A percentile compares a stretch with the other conserved stretches of the same genome.
phyloP scores from a whole-genome alignment of 2,329 filamentous ascomycete species.

The Colletotrichum tamarilloi region DNA sequence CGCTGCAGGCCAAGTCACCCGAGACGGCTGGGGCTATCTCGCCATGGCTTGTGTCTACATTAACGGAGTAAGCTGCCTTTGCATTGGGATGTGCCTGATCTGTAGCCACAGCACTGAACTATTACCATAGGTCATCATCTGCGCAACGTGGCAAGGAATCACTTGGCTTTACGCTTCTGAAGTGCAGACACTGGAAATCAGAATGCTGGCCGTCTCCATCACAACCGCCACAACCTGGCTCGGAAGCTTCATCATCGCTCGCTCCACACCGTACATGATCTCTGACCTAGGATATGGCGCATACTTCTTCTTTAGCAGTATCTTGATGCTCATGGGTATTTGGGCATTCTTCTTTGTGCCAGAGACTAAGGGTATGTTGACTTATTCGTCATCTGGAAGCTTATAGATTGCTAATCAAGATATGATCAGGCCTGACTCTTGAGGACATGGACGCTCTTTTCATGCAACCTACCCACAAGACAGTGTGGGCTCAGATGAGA shows the following conservation, averaged over 20 bases:
- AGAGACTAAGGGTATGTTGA: conserved; percentile 57
- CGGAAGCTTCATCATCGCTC: conserved; percentile 52
- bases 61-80: conserved; percentile 43
- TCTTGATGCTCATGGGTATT: conserved; percentile 56
- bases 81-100: too few relatives aligned
- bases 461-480: conserved; percentile 44
- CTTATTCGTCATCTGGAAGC: background rate
- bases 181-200: conserved; percentile 55
- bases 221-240: conserved; percentile 52
- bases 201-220: conserved; percentile 48
- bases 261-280: conserved; percentile 54
- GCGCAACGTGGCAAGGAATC: conserved; percentile 54
- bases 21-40: conserved; percentile 54
- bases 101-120: rapidly evolving
- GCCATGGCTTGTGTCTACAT: conserved; percentile 59
- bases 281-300: conserved; percentile 57
- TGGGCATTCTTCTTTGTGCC: conserved; percentile 63
- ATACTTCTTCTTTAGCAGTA: conserved; percentile 63
- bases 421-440: conserved; percentile 49
- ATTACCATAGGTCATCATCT: conserved; percentile 42
- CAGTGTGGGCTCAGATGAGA: conserved; percentile 43
- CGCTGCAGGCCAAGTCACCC: conserved; percentile 56
- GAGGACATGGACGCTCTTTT: conserved; percentile 58
- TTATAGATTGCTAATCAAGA: background rate
- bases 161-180: conserved; percentile 59